Evolutionary conservation across 129 eudicot species (phyloP), one percentile per base, ranked within the genome.

Genomic region (Logfia minima): DNA sequence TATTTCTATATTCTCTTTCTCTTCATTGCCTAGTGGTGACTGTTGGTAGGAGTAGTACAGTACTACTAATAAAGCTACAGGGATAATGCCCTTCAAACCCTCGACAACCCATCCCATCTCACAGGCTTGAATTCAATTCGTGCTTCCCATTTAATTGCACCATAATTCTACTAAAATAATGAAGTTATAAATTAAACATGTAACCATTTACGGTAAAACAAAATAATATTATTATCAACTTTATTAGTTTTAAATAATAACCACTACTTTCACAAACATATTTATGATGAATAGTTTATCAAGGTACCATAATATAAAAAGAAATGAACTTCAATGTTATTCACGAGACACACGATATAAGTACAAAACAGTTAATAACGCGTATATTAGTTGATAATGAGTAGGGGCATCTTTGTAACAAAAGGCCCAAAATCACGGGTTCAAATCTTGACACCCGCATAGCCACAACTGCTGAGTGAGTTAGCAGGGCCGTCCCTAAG

Each of bases 41-140:
- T 45, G 64, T 48, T 63, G 64, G 9, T 79, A 56, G 79, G 35
- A 74, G 53, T 74, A 75, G 75, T 81, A 81, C 84, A 10, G 80
- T 69, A 81, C 70, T 75, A 13, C 18, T 58, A 52, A 75, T 81
- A 81, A 75, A 75, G 84, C 80, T 76, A 74, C 84, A 81, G 84
- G 84, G 70, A 75, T 81, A 58, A 67, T 81, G 84, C 84, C 34
- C 63, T 43, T 58, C 64, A 75, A 81, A 75, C 71, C 31, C 76
- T 39, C 84, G 84, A 81, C 84, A 81, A 59, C 73, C 67, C 67
- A 73, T 80, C 75, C 76, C 79, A 75, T 75, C 84, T 35, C 39
- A 59, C 80, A 81, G 83, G 63, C 84, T 16, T 52, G 59, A 19
- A 81, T 68, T 81, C 48, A 81, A 19, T 75, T 67, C 84, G 58